phyloP scores from a whole-genome alignment of 352 stramenopile species.

The Pythium coloratum region DNA sequence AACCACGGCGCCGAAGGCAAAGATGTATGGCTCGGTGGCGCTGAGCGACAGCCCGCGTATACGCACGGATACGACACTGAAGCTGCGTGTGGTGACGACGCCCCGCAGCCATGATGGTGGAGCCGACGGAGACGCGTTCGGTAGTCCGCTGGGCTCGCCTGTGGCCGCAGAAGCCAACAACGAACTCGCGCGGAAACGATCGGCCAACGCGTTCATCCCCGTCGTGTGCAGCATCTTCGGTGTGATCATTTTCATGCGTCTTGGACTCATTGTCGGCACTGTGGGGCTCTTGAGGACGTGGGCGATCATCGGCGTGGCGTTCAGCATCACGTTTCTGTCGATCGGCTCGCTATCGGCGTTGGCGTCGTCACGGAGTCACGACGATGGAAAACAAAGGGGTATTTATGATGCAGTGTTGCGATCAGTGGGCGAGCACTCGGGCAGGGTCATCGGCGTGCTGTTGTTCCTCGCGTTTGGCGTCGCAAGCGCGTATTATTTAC shows the following conservation, averaged over 20 bases:
- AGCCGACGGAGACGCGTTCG: background rate
- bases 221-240: slow-evolving; percentile 57
- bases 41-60: slow-evolving; percentile 6
- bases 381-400: background rate
- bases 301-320: slow-evolving; percentile 33
- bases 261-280: slow-evolving; percentile 41
- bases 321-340: slow-evolving; percentile 45
- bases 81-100: slow-evolving; percentile 7
- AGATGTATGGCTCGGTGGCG: slow-evolving; percentile 25
- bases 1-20: background rate
- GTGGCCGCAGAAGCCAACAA: slow-evolving; percentile 28
- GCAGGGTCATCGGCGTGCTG: slow-evolving; percentile 39
- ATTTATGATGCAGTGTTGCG: slow-evolving; percentile 35
- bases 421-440: slow-evolving; percentile 32
- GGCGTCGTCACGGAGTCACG: slow-evolving; percentile 25
- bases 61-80: background rate
- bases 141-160: slow-evolving; percentile 17
- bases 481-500: slow-evolving; percentile 43
- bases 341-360: slow-evolving; percentile 52
- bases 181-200: slow-evolving; percentile 17
- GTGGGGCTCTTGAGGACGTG: slow-evolving; percentile 31
- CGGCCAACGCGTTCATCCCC: slow-evolving; percentile 39
- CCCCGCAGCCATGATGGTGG: background rate
- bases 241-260: slow-evolving; percentile 56
- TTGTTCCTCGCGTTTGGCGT: slow-evolving; percentile 42